phyloP scores from a whole-genome alignment of 2,329 filamentous ascomycete species.

The Epichloe hybrida region DNA sequence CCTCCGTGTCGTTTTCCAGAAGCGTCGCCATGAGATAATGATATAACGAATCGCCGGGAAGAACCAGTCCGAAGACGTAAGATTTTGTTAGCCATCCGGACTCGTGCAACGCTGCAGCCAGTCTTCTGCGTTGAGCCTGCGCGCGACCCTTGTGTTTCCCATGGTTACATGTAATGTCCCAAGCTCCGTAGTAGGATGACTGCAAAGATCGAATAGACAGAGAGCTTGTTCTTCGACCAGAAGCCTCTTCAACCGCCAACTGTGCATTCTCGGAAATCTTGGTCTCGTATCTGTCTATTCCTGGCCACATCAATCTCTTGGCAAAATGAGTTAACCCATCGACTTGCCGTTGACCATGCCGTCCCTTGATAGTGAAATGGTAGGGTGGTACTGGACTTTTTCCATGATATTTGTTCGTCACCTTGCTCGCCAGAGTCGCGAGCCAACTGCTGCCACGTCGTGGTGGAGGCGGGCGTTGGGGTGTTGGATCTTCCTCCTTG shows the following conservation, averaged over 20 bases:
- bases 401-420: slow-evolving; percentile 28
- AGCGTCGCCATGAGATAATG: slow-evolving; percentile 54
- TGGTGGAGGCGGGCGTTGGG: slow-evolving; percentile 6
- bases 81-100: slow-evolving; percentile 56
- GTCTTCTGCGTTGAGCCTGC: slow-evolving; percentile 34
- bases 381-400: slow-evolving; percentile 18
- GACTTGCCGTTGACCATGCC: slow-evolving; percentile 44
- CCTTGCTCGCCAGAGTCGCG: slow-evolving; percentile 41
- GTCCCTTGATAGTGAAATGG: slow-evolving; percentile 40
- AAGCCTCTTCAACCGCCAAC: slow-evolving; percentile 21
- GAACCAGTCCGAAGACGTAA: slow-evolving; percentile 50
- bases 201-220: slow-evolving; percentile 21
- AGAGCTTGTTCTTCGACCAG: slow-evolving; percentile 23
- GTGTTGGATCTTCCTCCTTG: slow-evolving; percentile 22
- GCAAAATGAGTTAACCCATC: slow-evolving; percentile 52
- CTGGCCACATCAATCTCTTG: slow-evolving; percentile 47
- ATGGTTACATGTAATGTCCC: slow-evolving; percentile 22
- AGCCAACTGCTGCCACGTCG: slow-evolving; percentile 33
- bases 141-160: slow-evolving; percentile 16
- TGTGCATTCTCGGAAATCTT: slow-evolving; percentile 35
- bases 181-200: slow-evolving; percentile 34
- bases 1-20: slow-evolving; percentile 49
- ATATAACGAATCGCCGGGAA: slow-evolving; percentile 48
- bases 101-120: slow-evolving; percentile 43
- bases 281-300: slow-evolving; percentile 37